Percentiles rank a stretch among this genome's conserved stretches.
These are phyloP conservation scores for Chimonanthus praecox DNA, from an alignment of 164 flowering plant genomes.

Conservation along the genomic window DNA sequence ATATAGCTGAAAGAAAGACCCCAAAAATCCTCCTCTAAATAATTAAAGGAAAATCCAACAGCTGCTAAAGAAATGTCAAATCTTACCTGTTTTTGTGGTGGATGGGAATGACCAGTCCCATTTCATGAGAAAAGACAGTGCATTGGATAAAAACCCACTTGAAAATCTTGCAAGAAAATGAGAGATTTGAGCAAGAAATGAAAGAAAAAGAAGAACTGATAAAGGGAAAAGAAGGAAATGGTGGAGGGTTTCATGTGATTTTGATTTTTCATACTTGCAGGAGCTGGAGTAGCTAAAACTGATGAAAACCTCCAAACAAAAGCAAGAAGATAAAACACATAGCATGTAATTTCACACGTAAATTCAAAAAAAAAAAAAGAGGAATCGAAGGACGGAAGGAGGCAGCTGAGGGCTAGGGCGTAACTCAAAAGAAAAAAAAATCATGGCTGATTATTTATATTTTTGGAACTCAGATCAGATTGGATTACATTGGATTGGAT, in stretches of 20 bases:
- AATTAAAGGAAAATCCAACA: not conserved
- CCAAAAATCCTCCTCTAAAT: not conserved
- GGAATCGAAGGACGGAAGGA: too few species aligned
- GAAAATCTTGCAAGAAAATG: slow-evolving; percentile 33
- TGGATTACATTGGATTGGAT: too few species aligned
- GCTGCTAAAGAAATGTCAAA: not conserved
- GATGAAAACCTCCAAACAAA: slow-evolving; percentile 10
- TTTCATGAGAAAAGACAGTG: slow-evolving; percentile 52
- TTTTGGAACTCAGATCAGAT: too few species aligned
- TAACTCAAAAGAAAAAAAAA: too few species aligned
- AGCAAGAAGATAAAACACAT: not conserved
- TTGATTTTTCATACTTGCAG: slow-evolving; percentile 1
- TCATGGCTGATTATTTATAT: too few species aligned
- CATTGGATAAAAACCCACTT: slow-evolving; percentile 65
- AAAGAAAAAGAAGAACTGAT: not conserved
- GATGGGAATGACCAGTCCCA: slow-evolving; percentile 72
- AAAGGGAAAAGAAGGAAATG: not conserved
- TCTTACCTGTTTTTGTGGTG: slow-evolving; percentile 61
- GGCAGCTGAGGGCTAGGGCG: too few species aligned
- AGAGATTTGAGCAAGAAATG: too few species aligned
- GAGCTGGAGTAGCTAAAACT: slow-evolving; percentile 3
- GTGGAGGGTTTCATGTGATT: not conserved
- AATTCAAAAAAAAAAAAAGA: not conserved
- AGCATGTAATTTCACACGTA: not conserved
- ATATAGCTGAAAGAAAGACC: not conserved